Evolutionary conservation across 2,329 filamentous ascomycete species (phyloP).

Genomic region (Botryotinia globosa): DNA sequence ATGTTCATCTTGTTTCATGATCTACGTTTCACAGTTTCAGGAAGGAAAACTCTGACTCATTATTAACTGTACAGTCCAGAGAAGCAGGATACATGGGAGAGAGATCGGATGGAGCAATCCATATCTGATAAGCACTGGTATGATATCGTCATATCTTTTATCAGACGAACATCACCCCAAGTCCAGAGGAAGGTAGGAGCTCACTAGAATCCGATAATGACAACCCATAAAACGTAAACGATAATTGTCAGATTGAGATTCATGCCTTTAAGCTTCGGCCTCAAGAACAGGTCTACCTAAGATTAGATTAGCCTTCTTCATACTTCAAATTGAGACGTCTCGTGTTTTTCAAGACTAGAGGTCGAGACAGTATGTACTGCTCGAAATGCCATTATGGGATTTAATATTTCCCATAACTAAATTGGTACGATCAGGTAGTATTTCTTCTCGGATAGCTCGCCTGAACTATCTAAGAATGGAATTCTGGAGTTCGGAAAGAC

Average conservation of each 20-base stretch:
- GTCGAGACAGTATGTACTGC: background rate
- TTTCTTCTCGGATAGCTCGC: background rate
- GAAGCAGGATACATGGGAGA: background rate
- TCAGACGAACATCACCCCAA: background rate
- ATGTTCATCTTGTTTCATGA: constrained; percentile 32
- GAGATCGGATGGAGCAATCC: background rate
- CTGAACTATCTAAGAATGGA: constrained; percentile 1
- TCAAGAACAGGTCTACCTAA: constrained; percentile 4
- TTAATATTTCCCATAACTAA: background rate
- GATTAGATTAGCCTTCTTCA: constrained; percentile 12
- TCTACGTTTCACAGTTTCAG: constrained; percentile 31
- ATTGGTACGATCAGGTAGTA: background rate
- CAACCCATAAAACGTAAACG: background rate
- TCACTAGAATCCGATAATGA: background rate
- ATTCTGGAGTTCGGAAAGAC: background rate
- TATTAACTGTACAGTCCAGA: constrained; percentile 22
- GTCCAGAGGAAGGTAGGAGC: background rate
- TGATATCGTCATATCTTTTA: background rate
- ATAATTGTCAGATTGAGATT: background rate
- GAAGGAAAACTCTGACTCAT: constrained; percentile 33
- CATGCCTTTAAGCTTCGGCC: constrained; percentile 12
- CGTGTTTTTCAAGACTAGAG: background rate
- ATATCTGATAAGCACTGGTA: background rate
- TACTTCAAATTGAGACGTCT: background rate
- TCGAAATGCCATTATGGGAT: background rate